These are phyloP conservation scores for Orbilia oligospora DNA, from an alignment of 2,329 filamentous ascomycete genomes.

Conservation along the genomic window DNA sequence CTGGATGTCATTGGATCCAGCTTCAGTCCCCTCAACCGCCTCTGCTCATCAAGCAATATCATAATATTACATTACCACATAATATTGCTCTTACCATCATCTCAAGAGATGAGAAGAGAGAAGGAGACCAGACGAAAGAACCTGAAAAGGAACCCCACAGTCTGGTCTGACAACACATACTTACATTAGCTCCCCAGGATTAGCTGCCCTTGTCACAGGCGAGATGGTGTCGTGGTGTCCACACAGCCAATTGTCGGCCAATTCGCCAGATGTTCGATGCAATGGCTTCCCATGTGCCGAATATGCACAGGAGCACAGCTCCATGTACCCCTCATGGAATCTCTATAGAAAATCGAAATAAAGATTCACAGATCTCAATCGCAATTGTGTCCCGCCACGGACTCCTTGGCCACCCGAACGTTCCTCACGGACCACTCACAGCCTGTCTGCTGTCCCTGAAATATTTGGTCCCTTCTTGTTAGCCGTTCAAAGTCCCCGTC, in stretches of 20 bases:
- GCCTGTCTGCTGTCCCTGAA: conserved; percentile 29
- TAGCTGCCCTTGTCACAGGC: conserved; percentile 54
- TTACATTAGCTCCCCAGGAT: conserved; percentile 60
- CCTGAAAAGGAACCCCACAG: conserved; percentile 49
- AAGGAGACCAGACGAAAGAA: conserved; percentile 28
- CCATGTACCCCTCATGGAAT: conserved; percentile 41
- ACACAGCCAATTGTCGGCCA: conserved; percentile 59
- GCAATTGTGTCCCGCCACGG: conserved; percentile 35
- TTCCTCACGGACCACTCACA: conserved; percentile 47
- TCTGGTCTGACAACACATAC: conserved; percentile 58
- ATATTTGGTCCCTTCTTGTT: conserved; percentile 48
- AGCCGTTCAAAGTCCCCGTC: conserved; percentile 40
- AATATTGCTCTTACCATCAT: not conserved
- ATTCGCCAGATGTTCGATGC: conserved; percentile 51
- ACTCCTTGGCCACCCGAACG: conserved; percentile 13
- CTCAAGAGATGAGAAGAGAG: conserved; percentile 27
- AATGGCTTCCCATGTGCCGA: conserved; percentile 51
- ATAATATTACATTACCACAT: conserved; percentile 27
- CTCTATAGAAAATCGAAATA: conserved; percentile 39
- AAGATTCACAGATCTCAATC: conserved; percentile 40
- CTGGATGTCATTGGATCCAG: conserved; percentile 40
- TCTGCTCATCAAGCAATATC: conserved; percentile 41
- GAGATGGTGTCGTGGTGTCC: conserved; percentile 60
- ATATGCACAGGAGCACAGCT: conserved; percentile 27
- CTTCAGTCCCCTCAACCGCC: conserved; percentile 20